A percentile compares a stretch with the other conserved stretches of the same genome.
These are phyloP conservation scores for Aspergillus luchuensis DNA, from an alignment of 2,329 filamentous ascomycete genomes.

Conservation along the genomic window DNA sequence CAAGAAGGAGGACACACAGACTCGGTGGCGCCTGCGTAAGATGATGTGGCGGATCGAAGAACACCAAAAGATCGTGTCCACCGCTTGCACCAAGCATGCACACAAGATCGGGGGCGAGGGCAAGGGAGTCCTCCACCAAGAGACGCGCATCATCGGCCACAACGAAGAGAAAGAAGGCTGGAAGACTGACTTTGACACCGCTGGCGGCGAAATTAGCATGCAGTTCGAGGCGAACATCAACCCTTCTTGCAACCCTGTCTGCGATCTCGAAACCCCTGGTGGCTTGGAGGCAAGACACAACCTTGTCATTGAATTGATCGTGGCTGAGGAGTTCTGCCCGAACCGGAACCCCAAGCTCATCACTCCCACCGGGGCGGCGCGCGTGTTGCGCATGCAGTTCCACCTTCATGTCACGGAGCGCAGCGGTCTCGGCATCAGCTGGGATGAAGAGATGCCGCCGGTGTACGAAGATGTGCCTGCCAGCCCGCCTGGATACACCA, in stretches of 20 bases:
- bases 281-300: slow-evolving; percentile 81
- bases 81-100: slow-evolving; percentile 76
- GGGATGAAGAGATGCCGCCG: slow-evolving; percentile 94
- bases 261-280: slow-evolving; percentile 72
- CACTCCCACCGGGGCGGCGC: slow-evolving; percentile 84
- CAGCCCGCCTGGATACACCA: slow-evolving; percentile 72
- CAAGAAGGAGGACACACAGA: slow-evolving; percentile 68
- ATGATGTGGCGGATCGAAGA: slow-evolving; percentile 93
- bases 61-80: slow-evolving; percentile 74
- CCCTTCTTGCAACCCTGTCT: slow-evolving; percentile 66
- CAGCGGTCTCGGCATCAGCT: slow-evolving; percentile 84
- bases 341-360: slow-evolving; percentile 71
- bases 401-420: slow-evolving; percentile 78
- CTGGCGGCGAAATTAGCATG: slow-evolving; percentile 75
- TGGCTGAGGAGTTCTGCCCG: slow-evolving; percentile 81
- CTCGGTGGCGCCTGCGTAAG: slow-evolving; percentile 86
- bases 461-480: slow-evolving; percentile 91
- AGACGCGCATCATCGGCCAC: slow-evolving; percentile 75
- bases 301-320: slow-evolving; percentile 88
- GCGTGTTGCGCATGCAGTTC: slow-evolving; percentile 92
- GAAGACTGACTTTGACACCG: slow-evolving; percentile 75
- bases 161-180: slow-evolving; percentile 84
- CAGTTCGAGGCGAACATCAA: slow-evolving; percentile 71
- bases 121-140: slow-evolving; percentile 73
- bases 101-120: slow-evolving; percentile 64